Evolutionary conservation across 441 rosid species (phyloP).

Genomic region (Mallotus repandus): DNA sequence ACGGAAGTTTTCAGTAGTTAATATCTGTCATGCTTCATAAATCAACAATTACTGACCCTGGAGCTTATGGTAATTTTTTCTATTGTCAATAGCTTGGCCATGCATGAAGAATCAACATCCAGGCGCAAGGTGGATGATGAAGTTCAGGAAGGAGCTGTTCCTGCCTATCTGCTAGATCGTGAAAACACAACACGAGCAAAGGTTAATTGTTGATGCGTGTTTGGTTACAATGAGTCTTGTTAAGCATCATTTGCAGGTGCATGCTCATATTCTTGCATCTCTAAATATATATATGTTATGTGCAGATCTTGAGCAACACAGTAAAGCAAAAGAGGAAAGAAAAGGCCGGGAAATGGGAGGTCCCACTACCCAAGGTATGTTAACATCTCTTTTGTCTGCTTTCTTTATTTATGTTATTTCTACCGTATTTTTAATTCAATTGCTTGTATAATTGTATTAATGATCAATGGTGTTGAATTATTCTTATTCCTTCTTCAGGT

Average conservation of each 20-base stretch:
- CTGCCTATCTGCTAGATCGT: constrained; percentile 93
- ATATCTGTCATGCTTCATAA: neutral
- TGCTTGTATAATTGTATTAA: too few relatives aligned
- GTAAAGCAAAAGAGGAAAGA: constrained; percentile 96
- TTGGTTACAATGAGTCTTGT: neutral
- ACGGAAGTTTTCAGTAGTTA: neutral
- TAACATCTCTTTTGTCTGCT: neutral
- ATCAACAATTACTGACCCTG: neutral
- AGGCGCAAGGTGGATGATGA: constrained; percentile 86
- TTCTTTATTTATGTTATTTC: neutral
- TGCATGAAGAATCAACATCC: constrained; percentile 83
- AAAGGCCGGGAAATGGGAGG: constrained; percentile 98
- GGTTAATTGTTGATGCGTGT: constrained; percentile 33
- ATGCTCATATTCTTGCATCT: neutral
- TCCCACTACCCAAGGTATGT: constrained; percentile 81
- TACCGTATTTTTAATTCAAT: too few relatives aligned
- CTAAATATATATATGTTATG: neutral
- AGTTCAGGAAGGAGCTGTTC: constrained; percentile 87
- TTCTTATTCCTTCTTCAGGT: constrained; percentile 43
- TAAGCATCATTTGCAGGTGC: neutral
- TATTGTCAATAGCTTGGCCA: constrained; percentile 51
- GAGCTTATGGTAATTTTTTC: neutral
- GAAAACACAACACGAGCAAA: constrained; percentile 80
- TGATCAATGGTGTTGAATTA: neutral
- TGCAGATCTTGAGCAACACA: constrained; percentile 81